Evolutionary conservation across 2,329 filamentous ascomycete species (phyloP), one percentile per base, ranked within the genome.

Genomic region (Dothideomycetidae sp.): DNA sequence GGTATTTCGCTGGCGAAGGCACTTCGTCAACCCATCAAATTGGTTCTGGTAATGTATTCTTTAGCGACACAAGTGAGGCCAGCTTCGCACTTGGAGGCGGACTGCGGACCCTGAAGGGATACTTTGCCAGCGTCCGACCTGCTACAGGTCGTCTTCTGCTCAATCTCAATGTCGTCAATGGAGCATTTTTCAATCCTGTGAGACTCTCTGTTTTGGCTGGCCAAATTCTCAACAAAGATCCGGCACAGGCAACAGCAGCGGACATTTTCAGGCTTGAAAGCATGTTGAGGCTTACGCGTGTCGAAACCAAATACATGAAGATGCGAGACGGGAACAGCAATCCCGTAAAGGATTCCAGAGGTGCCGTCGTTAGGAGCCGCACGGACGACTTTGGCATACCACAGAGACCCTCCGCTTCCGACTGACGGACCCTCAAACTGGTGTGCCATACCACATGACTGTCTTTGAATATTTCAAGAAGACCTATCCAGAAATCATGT

Each of bases 111-210:
- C 52, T 75, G 3, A 63, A 73, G 29, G 75, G 75, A 0, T 79
- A 71, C 53, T 78, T 70, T 48, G 60, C 71, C 9, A 77, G 71
- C 47, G 68, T 74, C 18, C 69, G 75, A 4, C 65, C 70, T 2
- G 67, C 71, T 2, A 69, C 71, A 10, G 65, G 63, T 28, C 63
- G 73, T 3, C 56, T 78, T 3, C 50, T 79, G 1, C 52, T 78
- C 10, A 79, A 80, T 40, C 58, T 78, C 3, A 75, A 79, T 41
- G 71, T 78, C 16, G 70, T 70, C 5, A 68, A 68, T 31, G 62
- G 64, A 2, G 70, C 72, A 0, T 77, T 73, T 48, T 74, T 73
- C 52, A 61, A 69, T 44, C 47, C 60, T 2, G 18, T 46, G 11
- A 42, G 42, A 1, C 41, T 57, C 1, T 37, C 47, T 3, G 21